phyloP scores from a whole-genome alignment of 371 early-diverging fungal species.

The Batkoa obscura region DNA sequence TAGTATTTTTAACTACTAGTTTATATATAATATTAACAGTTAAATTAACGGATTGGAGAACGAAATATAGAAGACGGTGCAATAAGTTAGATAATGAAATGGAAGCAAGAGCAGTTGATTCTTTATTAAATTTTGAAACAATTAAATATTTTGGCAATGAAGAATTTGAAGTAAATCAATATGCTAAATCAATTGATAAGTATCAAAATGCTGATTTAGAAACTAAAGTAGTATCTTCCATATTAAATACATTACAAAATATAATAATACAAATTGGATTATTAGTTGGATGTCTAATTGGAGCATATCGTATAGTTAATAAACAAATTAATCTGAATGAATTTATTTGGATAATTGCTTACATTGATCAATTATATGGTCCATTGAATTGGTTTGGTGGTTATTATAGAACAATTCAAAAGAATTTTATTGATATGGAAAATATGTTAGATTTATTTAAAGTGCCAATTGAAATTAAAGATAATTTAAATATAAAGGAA shows the following conservation, averaged over 20 bases:
- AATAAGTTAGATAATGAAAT: constrained; percentile 57
- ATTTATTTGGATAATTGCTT: constrained; percentile 70
- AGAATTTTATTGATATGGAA: constrained; percentile 57
- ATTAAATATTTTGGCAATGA: constrained; percentile 77
- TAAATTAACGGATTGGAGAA: constrained; percentile 80
- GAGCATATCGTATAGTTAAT: constrained; percentile 53
- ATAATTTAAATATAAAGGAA: constrained; percentile 20
- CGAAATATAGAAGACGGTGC: constrained; percentile 53
- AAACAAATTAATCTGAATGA: constrained; percentile 58
- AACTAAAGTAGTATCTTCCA: constrained; percentile 39
- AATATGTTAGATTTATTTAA: constrained; percentile 44
- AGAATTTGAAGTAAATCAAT: constrained; percentile 57
- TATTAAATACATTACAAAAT: constrained; percentile 73
- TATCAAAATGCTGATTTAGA: constrained; percentile 69
- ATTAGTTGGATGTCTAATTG: constrained; percentile 48
- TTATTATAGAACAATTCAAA: constrained; percentile 15
- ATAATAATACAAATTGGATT: constrained; percentile 65
- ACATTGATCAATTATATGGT: constrained; percentile 56
- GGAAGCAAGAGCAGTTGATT: constrained; percentile 68
- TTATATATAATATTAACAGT: constrained; percentile 68
- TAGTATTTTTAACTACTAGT: constrained; percentile 72
- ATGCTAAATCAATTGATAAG: constrained; percentile 43
- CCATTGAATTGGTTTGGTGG: constrained; percentile 32
- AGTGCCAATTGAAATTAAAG: constrained; percentile 24
- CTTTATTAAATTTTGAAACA: constrained; percentile 87